phyloP scores from a whole-genome alignment of 208 protist genomes.

The Sergeia podlipaevii region DNA sequence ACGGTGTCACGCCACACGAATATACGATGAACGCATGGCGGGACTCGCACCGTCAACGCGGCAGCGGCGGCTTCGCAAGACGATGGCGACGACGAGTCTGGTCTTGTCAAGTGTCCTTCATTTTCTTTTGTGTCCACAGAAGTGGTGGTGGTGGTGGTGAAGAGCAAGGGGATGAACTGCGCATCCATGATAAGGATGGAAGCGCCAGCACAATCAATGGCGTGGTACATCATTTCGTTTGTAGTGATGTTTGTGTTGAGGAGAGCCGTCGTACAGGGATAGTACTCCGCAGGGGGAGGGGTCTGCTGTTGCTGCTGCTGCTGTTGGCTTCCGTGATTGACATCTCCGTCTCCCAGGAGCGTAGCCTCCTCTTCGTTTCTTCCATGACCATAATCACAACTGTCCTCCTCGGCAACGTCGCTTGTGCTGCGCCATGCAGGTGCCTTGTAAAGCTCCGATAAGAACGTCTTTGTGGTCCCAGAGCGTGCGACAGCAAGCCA shows the following conservation, averaged over 20 bases:
- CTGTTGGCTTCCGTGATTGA: not conserved
- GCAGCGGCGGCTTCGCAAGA: too few species aligned
- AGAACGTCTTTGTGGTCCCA: slow-evolving; percentile 37
- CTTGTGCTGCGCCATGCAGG: slow-evolving; percentile 3
- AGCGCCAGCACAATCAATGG: slow-evolving; percentile 28
- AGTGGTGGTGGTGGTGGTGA: slow-evolving; percentile 7
- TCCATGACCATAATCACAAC: not conserved
- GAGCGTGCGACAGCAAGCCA: slow-evolving; percentile 36
- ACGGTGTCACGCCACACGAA: slow-evolving; percentile 46
- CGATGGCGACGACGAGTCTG: too few species aligned
- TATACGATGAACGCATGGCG: slow-evolving; percentile 34
- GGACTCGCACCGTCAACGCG: slow-evolving; percentile 22
- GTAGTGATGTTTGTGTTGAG: slow-evolving; percentile 62
- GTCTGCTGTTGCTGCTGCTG: slow-evolving; percentile 12
- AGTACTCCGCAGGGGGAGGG: slow-evolving; percentile 18
- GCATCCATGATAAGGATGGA: slow-evolving; percentile 34
- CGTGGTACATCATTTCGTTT: slow-evolving; percentile 46
- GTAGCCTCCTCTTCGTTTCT: not conserved
- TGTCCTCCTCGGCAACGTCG: too few species aligned
- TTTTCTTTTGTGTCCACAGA: not conserved
- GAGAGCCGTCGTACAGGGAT: slow-evolving; percentile 44
- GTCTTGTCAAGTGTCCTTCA: not conserved
- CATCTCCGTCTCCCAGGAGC: not conserved
- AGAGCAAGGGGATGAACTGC: slow-evolving; percentile 38
- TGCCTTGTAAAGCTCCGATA: slow-evolving; percentile 26